Conservation (phyloP, 1,284 basidiomycete genomes). For the Macrocybe sp. region DNA sequence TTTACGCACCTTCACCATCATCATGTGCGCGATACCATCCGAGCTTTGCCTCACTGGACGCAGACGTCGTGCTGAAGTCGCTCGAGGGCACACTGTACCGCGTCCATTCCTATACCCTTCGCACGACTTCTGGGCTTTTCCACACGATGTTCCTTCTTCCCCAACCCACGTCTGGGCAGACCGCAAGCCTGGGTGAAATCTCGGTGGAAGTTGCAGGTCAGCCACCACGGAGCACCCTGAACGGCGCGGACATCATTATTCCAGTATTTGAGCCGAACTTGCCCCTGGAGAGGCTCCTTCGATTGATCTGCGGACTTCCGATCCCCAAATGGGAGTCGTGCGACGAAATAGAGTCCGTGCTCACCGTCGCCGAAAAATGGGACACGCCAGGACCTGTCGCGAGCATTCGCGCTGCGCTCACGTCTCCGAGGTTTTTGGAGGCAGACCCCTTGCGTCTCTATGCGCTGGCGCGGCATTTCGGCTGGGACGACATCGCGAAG, state of each 20-base stretch:
- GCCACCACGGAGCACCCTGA: slow-evolving; percentile 1
- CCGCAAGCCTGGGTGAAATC: background rate
- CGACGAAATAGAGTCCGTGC: slow-evolving; percentile 29
- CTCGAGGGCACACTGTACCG: slow-evolving; percentile 34
- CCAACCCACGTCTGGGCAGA: slow-evolving; percentile 18
- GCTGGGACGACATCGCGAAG: slow-evolving; percentile 35
- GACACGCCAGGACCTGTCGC: slow-evolving; percentile 35
- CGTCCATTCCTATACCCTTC: slow-evolving; percentile 34
- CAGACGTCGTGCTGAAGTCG: slow-evolving; percentile 35
- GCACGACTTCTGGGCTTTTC: slow-evolving; percentile 37
- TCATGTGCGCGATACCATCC: slow-evolving; percentile 17
- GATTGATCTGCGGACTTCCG: slow-evolving; percentile 29
- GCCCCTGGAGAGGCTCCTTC: slow-evolving; percentile 29
- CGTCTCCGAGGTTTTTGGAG: slow-evolving; percentile 25
- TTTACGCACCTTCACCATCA: no score
- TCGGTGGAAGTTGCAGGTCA: slow-evolving; percentile 3
- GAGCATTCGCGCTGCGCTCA: slow-evolving; percentile 31
- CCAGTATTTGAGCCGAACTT: slow-evolving; percentile 33
- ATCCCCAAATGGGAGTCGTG: slow-evolving; percentile 25
- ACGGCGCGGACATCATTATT: slow-evolving; percentile 16
- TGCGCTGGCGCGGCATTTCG: slow-evolving; percentile 36
- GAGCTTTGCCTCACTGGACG: slow-evolving; percentile 27
- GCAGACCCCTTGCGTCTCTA: slow-evolving; percentile 35
- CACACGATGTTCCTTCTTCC: slow-evolving; percentile 40
- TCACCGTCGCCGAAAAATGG: slow-evolving; percentile 40